Conservation (phyloP, 108 stramenopile species). For the Cyclotella baltica region DNA sequence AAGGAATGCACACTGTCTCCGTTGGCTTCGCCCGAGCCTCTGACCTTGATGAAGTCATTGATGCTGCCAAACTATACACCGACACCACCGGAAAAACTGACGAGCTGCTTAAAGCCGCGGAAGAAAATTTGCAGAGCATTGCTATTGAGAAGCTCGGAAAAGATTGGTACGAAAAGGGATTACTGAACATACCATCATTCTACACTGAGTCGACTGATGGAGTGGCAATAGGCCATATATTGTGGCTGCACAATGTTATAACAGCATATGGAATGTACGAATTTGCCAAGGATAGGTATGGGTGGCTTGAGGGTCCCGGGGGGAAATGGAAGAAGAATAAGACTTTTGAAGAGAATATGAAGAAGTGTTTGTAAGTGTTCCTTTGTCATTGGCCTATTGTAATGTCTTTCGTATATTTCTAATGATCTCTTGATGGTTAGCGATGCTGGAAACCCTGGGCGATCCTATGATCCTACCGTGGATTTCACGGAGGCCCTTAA, state of each 20-base stretch:
- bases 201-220: conserved; percentile 46
- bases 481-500: conserved; percentile 56
- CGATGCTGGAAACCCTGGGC: conserved; percentile 52
- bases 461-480: conserved; percentile 48
- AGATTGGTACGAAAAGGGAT: conserved; percentile 65
- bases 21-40: conserved; percentile 77
- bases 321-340: conserved; percentile 49
- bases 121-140: conserved; percentile 32
- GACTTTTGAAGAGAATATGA: conserved; percentile 55
- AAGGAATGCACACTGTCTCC: conserved; percentile 54
- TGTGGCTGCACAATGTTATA: conserved; percentile 63
- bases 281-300: conserved; percentile 57
- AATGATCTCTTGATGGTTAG: conserved; percentile 15
- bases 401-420: neutral
- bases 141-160: conserved; percentile 55
- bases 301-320: conserved; percentile 13
- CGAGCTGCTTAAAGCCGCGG: conserved; percentile 39
- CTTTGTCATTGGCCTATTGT: neutral
- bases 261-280: conserved; percentile 68
- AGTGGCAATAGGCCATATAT: conserved; percentile 58
- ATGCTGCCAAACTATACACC: conserved; percentile 61
- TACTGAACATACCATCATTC: conserved; percentile 59
- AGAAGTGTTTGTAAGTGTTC: conserved; percentile 43
- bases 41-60: conserved; percentile 80
- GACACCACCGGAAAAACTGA: conserved; percentile 29